These are phyloP conservation scores for Telopea speciosissima DNA, from an alignment of 177 flowering plant genomes.

Conservation along the genomic window DNA sequence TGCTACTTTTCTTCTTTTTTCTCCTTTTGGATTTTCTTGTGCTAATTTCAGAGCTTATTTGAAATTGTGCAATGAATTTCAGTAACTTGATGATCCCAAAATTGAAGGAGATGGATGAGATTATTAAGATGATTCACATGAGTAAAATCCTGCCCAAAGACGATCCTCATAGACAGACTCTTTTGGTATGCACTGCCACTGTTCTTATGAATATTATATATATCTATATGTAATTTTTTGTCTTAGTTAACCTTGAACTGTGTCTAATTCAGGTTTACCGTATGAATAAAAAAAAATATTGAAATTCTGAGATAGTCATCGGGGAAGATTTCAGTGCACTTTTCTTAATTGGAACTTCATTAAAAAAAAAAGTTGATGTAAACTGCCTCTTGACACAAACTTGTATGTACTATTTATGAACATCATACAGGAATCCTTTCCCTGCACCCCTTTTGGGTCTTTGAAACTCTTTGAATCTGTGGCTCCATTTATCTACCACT, in stretches of 20 bases:
- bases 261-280: not conserved
- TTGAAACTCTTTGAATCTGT: too few species aligned
- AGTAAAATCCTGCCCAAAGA: conserved; percentile 23
- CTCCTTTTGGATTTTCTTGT: not conserved
- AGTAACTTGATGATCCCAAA: conserved; percentile 79
- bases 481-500: too few species aligned
- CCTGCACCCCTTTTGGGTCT: too few species aligned
- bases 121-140: conserved; percentile 59
- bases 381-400: too few species aligned
- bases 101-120: conserved; percentile 90
- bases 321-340: too few species aligned
- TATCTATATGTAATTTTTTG: conserved; percentile 7
- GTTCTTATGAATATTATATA: not conserved
- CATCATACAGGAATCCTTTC: too few species aligned
- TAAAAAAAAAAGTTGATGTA: too few species aligned
- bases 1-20: conserved; percentile 6
- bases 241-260: not conserved
- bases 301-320: too few species aligned
- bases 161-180: conserved; percentile 37
- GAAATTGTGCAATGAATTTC: conserved; percentile 18
- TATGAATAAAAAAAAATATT: too few species aligned
- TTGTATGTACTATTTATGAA: too few species aligned
- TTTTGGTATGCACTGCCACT: conserved; percentile 64
- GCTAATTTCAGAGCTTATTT: conserved; percentile 1
- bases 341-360: too few species aligned